Base-by-base conservation (phyloP, 805 yeast genomes). In the Barnettozyma siamensis region DNA sequence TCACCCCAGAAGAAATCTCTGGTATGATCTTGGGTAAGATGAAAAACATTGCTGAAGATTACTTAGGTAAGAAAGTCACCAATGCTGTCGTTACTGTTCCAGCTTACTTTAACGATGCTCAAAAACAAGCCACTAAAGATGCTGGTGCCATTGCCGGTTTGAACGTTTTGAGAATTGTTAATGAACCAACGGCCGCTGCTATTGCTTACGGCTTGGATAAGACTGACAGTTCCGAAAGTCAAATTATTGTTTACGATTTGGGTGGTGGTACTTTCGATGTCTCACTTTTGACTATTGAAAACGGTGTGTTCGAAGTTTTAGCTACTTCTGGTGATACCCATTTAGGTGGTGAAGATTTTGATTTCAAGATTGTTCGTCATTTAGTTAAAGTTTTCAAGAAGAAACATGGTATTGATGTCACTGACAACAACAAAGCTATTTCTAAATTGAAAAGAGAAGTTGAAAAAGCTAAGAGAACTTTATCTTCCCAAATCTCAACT, bases 221-320 rank as follows among this genome's bases (percentile, higher is more conserved):
- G 63, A 74, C 78, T 47, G 82, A 80, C 30, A 83, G 77, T 50
- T 29, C 29, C 12, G 97, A 88, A 69, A 85, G 84, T 58, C 89
- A 88, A 67, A 87, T 88, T 53, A 79, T 88, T 60, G 94, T 88
- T 43, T 88, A 86, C 65, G 97, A 88, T 68, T 76, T 88, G 58
- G 97, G 97, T 76, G 97, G 97, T 69, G 97, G 97, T 75, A 88
- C 97, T 52, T 88, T 87, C 53, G 96, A 87, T 79, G 96, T 87
- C 19, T 87, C 95, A 4, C 70, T 87, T 40, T 75, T 87, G 60
- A 77, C 93, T 32, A 87, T 87, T 62, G 95, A 88, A 62, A 85
- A 82, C 53, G 96, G 95, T 69, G 88, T 88, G 45, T 87, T 87
- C 60, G 95, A 87, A 71, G 96, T 87, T 42, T 77, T 83, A 69